Percentiles rank a stretch among this genome's conserved stretches.
phyloP scores from a whole-genome alignment of 2,329 filamentous ascomycete genomes.

The Berkeleyomyces basicola region DNA sequence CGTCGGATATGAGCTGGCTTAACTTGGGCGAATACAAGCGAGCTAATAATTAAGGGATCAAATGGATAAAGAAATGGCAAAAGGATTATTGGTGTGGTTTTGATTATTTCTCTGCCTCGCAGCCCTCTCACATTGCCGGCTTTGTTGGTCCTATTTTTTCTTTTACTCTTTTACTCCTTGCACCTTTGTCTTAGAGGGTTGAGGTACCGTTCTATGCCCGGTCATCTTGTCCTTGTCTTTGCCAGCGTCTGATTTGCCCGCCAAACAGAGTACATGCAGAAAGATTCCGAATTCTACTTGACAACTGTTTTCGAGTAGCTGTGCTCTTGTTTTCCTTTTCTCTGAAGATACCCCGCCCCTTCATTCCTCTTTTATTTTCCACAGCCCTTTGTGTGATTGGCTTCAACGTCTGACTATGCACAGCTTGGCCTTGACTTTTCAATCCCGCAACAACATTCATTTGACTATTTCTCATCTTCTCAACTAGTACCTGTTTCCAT shows the following conservation, averaged over 20 bases:
- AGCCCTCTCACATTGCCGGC: neutral
- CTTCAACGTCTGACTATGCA: neutral
- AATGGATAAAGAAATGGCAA: neutral
- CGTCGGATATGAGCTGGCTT: constrained; percentile 64
- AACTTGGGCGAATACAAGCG: constrained; percentile 41
- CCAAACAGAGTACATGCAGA: neutral
- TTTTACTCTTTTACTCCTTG: constrained; percentile 2
- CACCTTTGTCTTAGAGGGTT: constrained; percentile 2
- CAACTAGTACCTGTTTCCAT: neutral
- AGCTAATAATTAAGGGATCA: constrained; percentile 2
- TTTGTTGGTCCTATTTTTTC: constrained; percentile 2
- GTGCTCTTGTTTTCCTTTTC: constrained; percentile 3
- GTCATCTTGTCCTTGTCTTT: neutral
- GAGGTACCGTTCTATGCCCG: neutral
- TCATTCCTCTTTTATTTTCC: neutral
- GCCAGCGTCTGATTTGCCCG: neutral
- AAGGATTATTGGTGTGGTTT: neutral
- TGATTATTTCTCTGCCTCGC: neutral
- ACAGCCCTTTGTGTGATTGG: neutral
- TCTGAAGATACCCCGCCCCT: neutral
- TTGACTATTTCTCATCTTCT: neutral
- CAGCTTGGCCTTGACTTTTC: neutral
- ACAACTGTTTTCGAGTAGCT: neutral
- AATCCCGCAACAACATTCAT: neutral
- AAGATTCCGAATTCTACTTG: neutral